Percentiles rank a stretch among this genome's conserved stretches.
Evolutionary conservation across 306 rosid species (phyloP).

Genomic region (Gleditsia sinensis): DNA sequence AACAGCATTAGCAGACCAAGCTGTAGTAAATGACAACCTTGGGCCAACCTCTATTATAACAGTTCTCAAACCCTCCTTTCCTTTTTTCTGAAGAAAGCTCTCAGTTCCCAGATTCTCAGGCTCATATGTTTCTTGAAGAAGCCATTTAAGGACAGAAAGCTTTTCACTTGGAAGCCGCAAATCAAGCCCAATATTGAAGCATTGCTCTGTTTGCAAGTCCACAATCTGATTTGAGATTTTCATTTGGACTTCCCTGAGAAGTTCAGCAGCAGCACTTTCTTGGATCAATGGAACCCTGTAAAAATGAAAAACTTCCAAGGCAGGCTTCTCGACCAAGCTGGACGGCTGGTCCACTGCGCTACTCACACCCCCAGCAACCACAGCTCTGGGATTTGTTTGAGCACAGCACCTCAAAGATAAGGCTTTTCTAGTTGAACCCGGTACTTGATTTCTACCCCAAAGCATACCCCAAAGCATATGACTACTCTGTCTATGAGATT

Average conservation of each 20-base stretch:
- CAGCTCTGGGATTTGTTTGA: constrained; percentile 52
- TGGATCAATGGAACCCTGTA: constrained; percentile 72
- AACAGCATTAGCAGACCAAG: constrained; percentile 93
- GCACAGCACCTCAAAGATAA: constrained; percentile 55
- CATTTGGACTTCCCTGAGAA: constrained; percentile 65
- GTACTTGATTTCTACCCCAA: background rate
- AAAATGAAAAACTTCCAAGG: constrained; percentile 59
- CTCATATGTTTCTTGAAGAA: constrained; percentile 86
- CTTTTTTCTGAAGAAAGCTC: constrained; percentile 82
- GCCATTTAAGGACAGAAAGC: constrained; percentile 71
- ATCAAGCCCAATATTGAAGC: constrained; percentile 69
- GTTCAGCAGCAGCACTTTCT: constrained; percentile 69
- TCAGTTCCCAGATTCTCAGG: constrained; percentile 75
- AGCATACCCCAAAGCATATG: constrained; percentile 49
- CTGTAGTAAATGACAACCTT: constrained; percentile 84
- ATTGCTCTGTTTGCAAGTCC: constrained; percentile 73
- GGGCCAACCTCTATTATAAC: constrained; percentile 88
- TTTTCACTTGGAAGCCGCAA: constrained; percentile 54
- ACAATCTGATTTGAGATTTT: constrained; percentile 75
- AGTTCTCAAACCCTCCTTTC: constrained; percentile 57
- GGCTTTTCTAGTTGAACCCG: constrained; percentile 38
- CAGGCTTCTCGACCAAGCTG: constrained; percentile 53
- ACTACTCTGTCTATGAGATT: constrained; percentile 30
- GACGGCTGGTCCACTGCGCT: constrained; percentile 50
- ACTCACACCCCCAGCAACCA: constrained; percentile 50